phyloP scores from a whole-genome alignment of 2,329 filamentous ascomycete genomes.

The Arthrobotrys megalospora region DNA sequence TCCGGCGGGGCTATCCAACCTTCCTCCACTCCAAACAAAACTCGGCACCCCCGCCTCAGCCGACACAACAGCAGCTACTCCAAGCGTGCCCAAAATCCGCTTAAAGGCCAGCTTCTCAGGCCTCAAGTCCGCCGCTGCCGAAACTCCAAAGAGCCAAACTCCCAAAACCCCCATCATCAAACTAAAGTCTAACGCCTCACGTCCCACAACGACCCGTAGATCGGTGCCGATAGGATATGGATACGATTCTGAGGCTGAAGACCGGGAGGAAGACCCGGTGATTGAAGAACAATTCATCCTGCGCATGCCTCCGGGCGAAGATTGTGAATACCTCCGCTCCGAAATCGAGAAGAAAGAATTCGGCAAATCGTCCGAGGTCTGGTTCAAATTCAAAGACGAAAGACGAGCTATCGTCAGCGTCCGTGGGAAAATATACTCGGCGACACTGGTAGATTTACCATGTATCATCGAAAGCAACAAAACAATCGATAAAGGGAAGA shows the following conservation, averaged over 20 bases:
- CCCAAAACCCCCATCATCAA: constrained; percentile 70
- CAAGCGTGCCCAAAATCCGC: constrained; percentile 45
- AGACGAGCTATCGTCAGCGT: constrained; percentile 76
- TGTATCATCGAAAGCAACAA: constrained; percentile 81
- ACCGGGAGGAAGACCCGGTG: constrained; percentile 86
- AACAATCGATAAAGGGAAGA: constrained; percentile 78
- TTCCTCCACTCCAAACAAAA: constrained; percentile 50
- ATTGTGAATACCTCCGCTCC: constrained; percentile 85
- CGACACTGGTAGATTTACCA: constrained; percentile 78
- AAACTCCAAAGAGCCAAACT: constrained; percentile 52
- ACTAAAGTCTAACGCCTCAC: constrained; percentile 75
- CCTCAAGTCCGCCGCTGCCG: constrained; percentile 44
- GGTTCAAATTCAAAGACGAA: constrained; percentile 82
- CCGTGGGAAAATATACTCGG: constrained; percentile 75
- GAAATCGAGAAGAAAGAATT: constrained; percentile 83
- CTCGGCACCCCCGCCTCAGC: constrained; percentile 3
- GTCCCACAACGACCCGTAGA: constrained; percentile 74
- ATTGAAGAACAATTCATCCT: constrained; percentile 92
- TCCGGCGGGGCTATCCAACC: constrained; percentile 43
- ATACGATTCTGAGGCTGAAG: constrained; percentile 96
- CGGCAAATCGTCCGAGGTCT: constrained; percentile 78
- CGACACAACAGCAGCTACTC: constrained; percentile 8
- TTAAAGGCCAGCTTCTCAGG: constrained; percentile 31
- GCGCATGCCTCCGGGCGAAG: constrained; percentile 87
- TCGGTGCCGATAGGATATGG: constrained; percentile 79